Evolutionary conservation across 148 eudicot genomes (phyloP), one percentile per base, ranked within the genome.

Genomic region (Camellia granthamiana): DNA sequence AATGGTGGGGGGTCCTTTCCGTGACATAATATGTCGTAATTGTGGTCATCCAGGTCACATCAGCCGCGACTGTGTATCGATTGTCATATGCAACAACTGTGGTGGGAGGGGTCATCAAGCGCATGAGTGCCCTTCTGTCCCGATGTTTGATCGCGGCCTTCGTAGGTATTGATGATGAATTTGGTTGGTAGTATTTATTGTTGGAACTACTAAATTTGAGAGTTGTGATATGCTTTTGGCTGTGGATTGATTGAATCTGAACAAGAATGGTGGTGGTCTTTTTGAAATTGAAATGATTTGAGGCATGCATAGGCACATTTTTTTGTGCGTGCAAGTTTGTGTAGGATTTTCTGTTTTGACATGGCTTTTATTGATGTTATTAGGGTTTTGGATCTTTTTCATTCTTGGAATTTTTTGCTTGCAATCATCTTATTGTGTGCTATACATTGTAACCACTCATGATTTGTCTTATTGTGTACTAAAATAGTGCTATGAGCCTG

Each of bases 21-120:
- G 80, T 60, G 86, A 89, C 79, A 83, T 87, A 58, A 79, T 80
- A 51, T 85, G 87, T 66, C 84, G 84, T 69, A 87, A 87, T 71
- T 87, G 90, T 44, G 86, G 83, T 44, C 85, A 73, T 67, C 69
- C 79, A 7, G 89, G 90, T n/a, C 90, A 89, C 76, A 86, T 75
- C 23, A 86, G 85, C 78, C 81, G 90, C 63, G 92, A 89, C 59
- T 87, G 87, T 69, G 73, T 80, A 41, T 74, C 84, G 19, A 84
- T 84, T 2, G 83, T 84, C 78, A 89, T 89, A 21, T 89, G 92
- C 84, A 81, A 72, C 80, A 80, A 80, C 70, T 89, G 92, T 71
- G 92, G 90, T 72, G 90, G 89, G 55, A 78, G 88, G 71, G 90
- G 90, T n/a, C 89, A 87, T 83, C 72, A 65, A 56, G 87, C 83